Conservation (phyloP, 2,329 filamentous ascomycete species). For the Passalora sequoiae region DNA sequence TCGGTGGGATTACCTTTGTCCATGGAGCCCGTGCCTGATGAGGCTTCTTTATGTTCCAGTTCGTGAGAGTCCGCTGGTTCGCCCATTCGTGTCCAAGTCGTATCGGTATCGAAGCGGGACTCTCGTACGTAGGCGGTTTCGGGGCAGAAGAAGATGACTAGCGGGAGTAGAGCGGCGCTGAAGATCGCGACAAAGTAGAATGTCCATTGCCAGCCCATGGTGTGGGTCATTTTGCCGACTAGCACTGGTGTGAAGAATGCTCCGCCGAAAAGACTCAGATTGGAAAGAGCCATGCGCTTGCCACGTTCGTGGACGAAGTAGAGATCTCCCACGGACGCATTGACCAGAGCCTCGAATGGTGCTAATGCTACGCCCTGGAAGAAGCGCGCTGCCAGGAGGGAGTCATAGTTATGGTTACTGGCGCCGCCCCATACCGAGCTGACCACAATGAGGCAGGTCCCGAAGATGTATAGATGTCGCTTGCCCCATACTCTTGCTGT, state of each 20-base stretch:
- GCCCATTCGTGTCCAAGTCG: constrained; percentile 31
- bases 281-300: constrained; percentile 77
- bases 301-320: constrained; percentile 83
- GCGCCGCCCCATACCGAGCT: constrained; percentile 75
- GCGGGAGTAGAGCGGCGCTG: constrained; percentile 61
- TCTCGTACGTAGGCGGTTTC: constrained; percentile 76
- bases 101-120: constrained; percentile 63
- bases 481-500: constrained; percentile 89
- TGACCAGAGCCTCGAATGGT: constrained; percentile 85
- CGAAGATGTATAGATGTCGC: constrained; percentile 77
- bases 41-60: not conserved
- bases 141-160: constrained; percentile 73
- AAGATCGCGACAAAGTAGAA: constrained; percentile 90
- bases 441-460: constrained; percentile 65
- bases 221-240: constrained; percentile 75
- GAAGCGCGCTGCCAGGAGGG: constrained; percentile 70
- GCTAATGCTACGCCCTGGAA: constrained; percentile 82
- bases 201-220: constrained; percentile 76
- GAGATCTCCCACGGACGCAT: constrained; percentile 81
- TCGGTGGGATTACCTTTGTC: constrained; percentile 1
- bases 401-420: constrained; percentile 61
- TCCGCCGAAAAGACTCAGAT: constrained; percentile 65
- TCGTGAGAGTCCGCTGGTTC: constrained; percentile 7
- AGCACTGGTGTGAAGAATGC: constrained; percentile 80
- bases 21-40: not conserved